Evolutionary conservation across 2,329 filamentous ascomycete genomes (phyloP).

Genomic region (Aureobasidium vineae): DNA sequence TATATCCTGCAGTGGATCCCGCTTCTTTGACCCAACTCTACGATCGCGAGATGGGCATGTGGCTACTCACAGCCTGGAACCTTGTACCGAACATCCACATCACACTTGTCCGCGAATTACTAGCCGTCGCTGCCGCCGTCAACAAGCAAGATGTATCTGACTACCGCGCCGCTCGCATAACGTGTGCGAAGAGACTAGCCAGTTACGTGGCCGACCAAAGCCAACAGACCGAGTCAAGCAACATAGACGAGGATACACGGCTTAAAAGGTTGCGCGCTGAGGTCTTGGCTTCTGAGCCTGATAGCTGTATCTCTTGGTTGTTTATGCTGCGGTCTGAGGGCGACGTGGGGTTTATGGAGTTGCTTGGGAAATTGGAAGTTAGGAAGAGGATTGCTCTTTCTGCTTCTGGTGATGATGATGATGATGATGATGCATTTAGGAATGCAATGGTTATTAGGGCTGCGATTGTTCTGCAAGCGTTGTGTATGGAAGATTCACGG

Average conservation of each 20-base stretch:
- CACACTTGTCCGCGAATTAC: neutral
- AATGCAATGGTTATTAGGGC: neutral
- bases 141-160: neutral
- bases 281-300: slow-evolving; percentile 1
- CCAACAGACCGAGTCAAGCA: neutral
- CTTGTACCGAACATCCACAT: neutral
- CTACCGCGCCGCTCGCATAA: neutral
- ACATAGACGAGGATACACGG: neutral
- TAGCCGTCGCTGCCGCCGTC: neutral
- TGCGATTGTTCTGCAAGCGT: neutral
- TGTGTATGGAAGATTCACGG: neutral
- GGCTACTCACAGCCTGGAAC: slow-evolving; percentile 11
- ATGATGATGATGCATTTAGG: neutral
- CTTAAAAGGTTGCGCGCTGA: neutral
- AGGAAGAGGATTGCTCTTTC: slow-evolving; percentile 4
- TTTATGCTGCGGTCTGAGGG: slow-evolving; percentile 2
- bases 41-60: slow-evolving; percentile 13
- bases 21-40: neutral
- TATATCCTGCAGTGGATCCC: neutral
- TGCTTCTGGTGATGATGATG: neutral
- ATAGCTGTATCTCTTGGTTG: neutral
- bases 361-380: neutral
- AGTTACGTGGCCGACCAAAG: neutral
- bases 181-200: neutral
- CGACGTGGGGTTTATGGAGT: neutral